Conservation (phyloP, 1,284 basidiomycete species). For the Jaminaea rosea region DNA sequence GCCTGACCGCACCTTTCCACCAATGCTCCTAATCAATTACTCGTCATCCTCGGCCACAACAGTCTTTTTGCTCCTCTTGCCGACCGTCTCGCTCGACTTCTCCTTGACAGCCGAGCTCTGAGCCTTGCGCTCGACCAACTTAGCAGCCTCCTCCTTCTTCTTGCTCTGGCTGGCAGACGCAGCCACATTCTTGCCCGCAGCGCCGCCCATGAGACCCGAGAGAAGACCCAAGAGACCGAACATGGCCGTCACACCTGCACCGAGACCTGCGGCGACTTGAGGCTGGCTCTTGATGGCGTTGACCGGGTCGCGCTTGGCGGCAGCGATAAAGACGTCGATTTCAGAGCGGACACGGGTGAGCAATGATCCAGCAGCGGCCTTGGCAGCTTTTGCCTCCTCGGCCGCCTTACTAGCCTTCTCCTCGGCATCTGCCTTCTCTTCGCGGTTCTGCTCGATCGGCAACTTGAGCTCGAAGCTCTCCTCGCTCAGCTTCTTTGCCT, state of each 20-base stretch:
- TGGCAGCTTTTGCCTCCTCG: conserved; percentile 10
- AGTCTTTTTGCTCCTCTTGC: conserved; percentile 24
- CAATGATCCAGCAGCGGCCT: conserved; percentile 12
- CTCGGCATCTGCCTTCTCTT: conserved; percentile 12
- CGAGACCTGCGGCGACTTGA: conserved; percentile 32
- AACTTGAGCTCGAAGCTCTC: conserved; percentile 41
- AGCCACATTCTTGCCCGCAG: neutral
- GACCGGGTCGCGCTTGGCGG: conserved; percentile 26
- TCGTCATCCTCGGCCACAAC: conserved; percentile 25
- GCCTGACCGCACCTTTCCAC: no score
- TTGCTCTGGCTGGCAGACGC: conserved; percentile 9
- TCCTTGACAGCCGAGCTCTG: conserved; percentile 29
- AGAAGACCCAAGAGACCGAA: conserved; percentile 31
- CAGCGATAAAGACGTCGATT: conserved; percentile 21
- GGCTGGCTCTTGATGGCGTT: conserved; percentile 37
- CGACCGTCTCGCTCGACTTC: conserved; percentile 22
- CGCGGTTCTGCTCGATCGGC: conserved; percentile 36
- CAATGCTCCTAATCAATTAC: no score
- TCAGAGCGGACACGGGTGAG: conserved; percentile 19
- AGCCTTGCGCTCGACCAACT: conserved; percentile 13
- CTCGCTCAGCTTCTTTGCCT: conserved; percentile 32
- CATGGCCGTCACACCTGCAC: conserved; percentile 27
- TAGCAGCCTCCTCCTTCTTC: conserved; percentile 17
- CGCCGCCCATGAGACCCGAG: conserved; percentile 23
- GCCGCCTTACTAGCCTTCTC: conserved; percentile 7